Percentiles rank a stretch among this genome's conserved stretches.
Conservation (phyloP, 2,329 filamentous ascomycete genomes). For the Colletotrichum sp. region DNA sequence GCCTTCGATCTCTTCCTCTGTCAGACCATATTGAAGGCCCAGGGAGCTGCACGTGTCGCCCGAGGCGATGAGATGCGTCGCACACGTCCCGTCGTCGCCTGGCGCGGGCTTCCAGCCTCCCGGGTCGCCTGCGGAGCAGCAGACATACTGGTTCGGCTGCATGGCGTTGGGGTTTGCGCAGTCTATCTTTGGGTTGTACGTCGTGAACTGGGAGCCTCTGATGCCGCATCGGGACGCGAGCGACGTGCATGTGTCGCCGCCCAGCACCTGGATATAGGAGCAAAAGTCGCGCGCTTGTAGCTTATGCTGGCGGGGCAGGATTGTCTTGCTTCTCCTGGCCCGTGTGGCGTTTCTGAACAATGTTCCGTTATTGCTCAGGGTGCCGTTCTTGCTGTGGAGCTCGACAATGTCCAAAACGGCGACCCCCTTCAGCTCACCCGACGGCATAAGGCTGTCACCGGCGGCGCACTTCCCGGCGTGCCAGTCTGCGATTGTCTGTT, state of each 20-base stretch:
- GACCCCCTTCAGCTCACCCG: not conserved
- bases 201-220: not conserved
- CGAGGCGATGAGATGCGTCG: not conserved
- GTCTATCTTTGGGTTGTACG: not conserved
- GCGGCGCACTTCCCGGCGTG: no score
- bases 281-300: not conserved
- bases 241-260: not conserved
- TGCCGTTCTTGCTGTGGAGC: not conserved
- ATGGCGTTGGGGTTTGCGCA: not conserved
- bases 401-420: not conserved
- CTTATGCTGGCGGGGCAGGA: not conserved
- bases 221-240: conserved; percentile 1
- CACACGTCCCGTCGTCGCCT: not conserved
- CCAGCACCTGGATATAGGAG: not conserved
- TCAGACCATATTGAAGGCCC: not conserved
- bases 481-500: no score
- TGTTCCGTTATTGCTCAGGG: not conserved
- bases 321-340: not conserved
- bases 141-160: not conserved
- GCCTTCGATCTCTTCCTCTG: not conserved
- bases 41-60: not conserved
- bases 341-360: not conserved
- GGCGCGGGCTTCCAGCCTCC: not conserved
- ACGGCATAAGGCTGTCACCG: not conserved
- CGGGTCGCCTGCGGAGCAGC: not conserved